Conservation (phyloP, 2,329 filamentous ascomycete species). For the Penicillium griseofulvum region DNA sequence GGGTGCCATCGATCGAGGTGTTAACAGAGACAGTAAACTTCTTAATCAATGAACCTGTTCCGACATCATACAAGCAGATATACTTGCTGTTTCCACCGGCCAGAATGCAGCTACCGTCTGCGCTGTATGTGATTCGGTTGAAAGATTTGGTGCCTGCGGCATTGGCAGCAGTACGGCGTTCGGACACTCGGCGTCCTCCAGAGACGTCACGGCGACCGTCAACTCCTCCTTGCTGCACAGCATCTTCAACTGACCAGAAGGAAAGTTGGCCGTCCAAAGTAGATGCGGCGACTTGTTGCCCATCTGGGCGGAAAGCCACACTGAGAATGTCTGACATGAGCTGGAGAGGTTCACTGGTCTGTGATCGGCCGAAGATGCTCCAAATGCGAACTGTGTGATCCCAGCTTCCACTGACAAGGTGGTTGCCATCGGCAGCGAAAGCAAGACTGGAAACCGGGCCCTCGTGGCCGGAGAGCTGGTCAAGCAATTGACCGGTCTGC, state of each 20-base stretch:
- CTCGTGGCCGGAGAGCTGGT: slow-evolving; percentile 87
- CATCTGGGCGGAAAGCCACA: slow-evolving; percentile 85
- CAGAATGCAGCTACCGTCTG: slow-evolving; percentile 84
- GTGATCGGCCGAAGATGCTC: slow-evolving; percentile 90
- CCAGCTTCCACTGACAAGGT: slow-evolving; percentile 90
- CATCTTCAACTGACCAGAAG: slow-evolving; percentile 91
- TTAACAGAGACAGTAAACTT: slow-evolving; percentile 97
- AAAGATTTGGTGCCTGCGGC: slow-evolving; percentile 88
- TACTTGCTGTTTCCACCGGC: slow-evolving; percentile 97
- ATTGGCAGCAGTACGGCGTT: slow-evolving; percentile 88
- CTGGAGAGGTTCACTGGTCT: slow-evolving; percentile 91
- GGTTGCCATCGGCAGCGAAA: slow-evolving; percentile 81
- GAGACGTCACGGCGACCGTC: slow-evolving; percentile 91
- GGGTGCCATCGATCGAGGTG: slow-evolving; percentile 90
- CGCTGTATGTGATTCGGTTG: slow-evolving; percentile 82
- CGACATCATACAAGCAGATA: slow-evolving; percentile 94
- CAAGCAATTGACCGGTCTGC: slow-evolving; percentile 91
- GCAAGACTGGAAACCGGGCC: slow-evolving; percentile 85
- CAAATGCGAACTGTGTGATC: slow-evolving; percentile 93
- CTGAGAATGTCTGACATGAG: slow-evolving; percentile 87
- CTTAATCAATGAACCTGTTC: slow-evolving; percentile 84
- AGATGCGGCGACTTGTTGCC: slow-evolving; percentile 83
- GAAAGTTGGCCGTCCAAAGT: slow-evolving; percentile 91
- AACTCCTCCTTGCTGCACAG: slow-evolving; percentile 77
- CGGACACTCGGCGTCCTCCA: slow-evolving; percentile 82